A percentile compares a stretch with the other conserved stretches of the same genome.
Evolutionary conservation across 768 basidiomycete species (phyloP).

Genomic region (Agrocybe chaxingu): DNA sequence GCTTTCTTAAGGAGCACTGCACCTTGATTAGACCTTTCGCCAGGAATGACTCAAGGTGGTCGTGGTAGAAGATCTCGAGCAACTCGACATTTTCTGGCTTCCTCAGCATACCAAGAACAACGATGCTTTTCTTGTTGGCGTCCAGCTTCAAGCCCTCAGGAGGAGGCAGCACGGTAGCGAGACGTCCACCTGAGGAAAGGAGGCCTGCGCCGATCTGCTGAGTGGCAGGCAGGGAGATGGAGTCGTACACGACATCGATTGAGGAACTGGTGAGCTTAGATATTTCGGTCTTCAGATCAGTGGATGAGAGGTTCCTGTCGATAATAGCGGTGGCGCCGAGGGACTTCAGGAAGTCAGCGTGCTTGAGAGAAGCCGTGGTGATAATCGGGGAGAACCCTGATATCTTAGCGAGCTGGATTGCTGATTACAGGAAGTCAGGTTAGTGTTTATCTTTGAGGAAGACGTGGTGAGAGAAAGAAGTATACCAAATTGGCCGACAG

Average conservation of each 20-base stretch:
- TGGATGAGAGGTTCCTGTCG: constrained; percentile 20
- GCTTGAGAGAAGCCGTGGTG: constrained; percentile 29
- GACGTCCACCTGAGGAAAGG: constrained; percentile 28
- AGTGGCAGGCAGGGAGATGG: constrained; percentile 18
- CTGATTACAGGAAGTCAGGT: constrained; percentile 7
- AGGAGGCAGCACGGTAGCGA: constrained; percentile 30
- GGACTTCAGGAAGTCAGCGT: constrained; percentile 27
- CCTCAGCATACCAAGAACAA: constrained; percentile 4
- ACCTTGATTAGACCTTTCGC: constrained; percentile 20
- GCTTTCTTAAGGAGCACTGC: no score
- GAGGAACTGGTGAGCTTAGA: constrained; percentile 17
- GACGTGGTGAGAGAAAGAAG: background rate
- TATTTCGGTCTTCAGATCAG: constrained; percentile 16
- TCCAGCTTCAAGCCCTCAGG: background rate
- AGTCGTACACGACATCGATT: constrained; percentile 24
- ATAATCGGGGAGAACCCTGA: constrained; percentile 43
- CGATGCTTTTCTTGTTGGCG: constrained; percentile 1
- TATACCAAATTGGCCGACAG: constrained; percentile 46
- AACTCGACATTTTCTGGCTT: constrained; percentile 11
- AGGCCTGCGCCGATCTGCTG: constrained; percentile 22
- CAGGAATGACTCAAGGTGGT: constrained; percentile 10
- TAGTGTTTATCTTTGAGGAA: constrained; percentile 19
- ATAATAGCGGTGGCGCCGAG: constrained; percentile 40
- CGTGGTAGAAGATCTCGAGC: constrained; percentile 12
- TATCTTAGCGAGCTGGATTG: constrained; percentile 33